phyloP scores from a whole-genome alignment of 208 protist genomes.

The Acanthamoeba healyi region DNA sequence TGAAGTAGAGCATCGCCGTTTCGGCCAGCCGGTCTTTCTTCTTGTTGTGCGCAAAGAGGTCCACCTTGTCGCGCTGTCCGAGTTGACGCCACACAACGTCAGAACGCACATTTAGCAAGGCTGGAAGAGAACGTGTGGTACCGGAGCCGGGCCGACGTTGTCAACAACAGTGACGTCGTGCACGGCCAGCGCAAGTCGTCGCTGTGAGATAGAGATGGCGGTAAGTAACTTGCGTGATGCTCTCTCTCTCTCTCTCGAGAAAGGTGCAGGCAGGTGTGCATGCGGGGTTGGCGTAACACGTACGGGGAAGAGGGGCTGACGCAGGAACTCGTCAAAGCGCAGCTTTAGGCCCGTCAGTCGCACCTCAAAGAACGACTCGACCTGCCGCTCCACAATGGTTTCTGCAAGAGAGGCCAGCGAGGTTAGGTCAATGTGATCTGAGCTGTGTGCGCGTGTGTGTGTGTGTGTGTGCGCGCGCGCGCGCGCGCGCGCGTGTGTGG shows the following conservation, averaged over 20 bases:
- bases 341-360: background rate
- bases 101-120: background rate
- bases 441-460: background rate
- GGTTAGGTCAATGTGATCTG: background rate
- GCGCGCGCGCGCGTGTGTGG: background rate
- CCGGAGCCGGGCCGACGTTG: background rate
- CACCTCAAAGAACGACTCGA: background rate
- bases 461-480: background rate
- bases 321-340: constrained; percentile 10
- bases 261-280: no score
- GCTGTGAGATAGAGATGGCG: background rate
- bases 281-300: no score
- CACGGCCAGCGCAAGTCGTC: background rate
- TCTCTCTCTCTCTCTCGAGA: no score
- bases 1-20: constrained; percentile 6
- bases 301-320: background rate
- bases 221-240: no score
- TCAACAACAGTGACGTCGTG: background rate
- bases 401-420: background rate
- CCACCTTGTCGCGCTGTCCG: background rate
- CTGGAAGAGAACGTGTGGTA: background rate
- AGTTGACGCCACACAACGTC: background rate
- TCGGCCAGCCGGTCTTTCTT: constrained; percentile 11
- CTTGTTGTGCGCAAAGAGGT: constrained; percentile 1
- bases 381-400: background rate